Evolutionary conservation across 257 asterid species (phyloP).

Genomic region (Solanum bulbocastanum): DNA sequence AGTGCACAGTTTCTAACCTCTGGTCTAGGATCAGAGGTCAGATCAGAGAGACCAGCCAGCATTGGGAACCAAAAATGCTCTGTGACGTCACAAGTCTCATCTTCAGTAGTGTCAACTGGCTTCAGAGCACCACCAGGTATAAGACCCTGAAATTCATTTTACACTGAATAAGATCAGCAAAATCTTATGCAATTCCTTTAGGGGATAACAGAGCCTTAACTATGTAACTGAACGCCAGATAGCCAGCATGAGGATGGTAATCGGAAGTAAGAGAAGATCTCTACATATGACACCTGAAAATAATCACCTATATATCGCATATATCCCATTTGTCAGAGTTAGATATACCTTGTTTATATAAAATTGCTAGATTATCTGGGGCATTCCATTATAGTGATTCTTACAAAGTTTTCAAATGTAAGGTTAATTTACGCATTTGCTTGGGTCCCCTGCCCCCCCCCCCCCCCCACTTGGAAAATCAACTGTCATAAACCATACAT

Average conservation of each 20-base stretch:
- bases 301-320: not conserved
- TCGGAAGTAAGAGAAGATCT: not conserved
- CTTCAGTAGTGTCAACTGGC: slow-evolving; percentile 54
- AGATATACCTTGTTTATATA: not conserved
- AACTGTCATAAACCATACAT: not conserved
- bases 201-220: not conserved
- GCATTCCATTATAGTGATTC: not conserved
- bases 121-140: slow-evolving; percentile 92
- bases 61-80: slow-evolving; percentile 99
- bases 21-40: slow-evolving; percentile 90
- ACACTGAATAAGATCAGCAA: slow-evolving; percentile 5
- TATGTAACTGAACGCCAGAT: not conserved
- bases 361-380: not conserved
- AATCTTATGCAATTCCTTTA: not conserved
- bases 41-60: slow-evolving; percentile 98
- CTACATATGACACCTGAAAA: not conserved
- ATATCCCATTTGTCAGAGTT: not conserved
- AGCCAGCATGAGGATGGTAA: not conserved
- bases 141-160: slow-evolving; percentile 56
- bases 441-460: not conserved
- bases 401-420: not conserved
- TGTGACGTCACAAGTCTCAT: slow-evolving; percentile 72
- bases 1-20: slow-evolving; percentile 98
- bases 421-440: not conserved
- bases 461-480: not conserved